Evolutionary conservation across 2,329 filamentous ascomycete genomes (phyloP).

Genomic region (Penicillium fuscoglaucum): DNA sequence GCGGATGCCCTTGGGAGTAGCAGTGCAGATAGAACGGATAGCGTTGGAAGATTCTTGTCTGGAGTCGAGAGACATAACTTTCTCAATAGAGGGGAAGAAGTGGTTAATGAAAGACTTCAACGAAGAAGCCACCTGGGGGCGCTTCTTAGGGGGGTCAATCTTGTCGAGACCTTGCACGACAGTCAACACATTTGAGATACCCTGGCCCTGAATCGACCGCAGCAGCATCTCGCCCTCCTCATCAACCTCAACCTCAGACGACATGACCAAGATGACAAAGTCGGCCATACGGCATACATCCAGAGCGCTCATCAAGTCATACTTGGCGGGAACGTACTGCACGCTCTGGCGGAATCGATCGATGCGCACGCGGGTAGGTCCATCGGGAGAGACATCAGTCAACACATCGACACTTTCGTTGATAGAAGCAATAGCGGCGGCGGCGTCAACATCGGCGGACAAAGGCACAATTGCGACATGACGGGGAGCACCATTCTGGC

Average conservation of each 20-base stretch:
- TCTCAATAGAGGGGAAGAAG: constrained; percentile 90
- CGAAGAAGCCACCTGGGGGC: constrained; percentile 73
- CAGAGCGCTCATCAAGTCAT: constrained; percentile 73
- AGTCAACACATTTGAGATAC: constrained; percentile 87
- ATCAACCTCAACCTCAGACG: constrained; percentile 74
- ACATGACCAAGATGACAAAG: constrained; percentile 84
- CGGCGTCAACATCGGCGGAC: constrained; percentile 68
- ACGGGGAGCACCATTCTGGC: constrained; percentile 80
- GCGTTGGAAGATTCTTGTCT: constrained; percentile 89
- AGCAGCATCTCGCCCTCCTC: constrained; percentile 80
- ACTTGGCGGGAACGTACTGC: constrained; percentile 74
- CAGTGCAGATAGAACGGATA: constrained; percentile 86
- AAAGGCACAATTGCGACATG: constrained; percentile 87
- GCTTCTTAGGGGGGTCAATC: constrained; percentile 76
- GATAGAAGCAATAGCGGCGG: constrained; percentile 66
- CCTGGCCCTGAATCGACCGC: constrained; percentile 86
- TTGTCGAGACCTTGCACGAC: constrained; percentile 77
- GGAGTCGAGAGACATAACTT: constrained; percentile 83
- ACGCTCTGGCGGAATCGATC: constrained; percentile 95
- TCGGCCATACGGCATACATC: constrained; percentile 88
- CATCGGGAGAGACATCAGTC: constrained; percentile 59
- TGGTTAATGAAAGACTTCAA: constrained; percentile 91
- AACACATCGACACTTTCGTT: constrained; percentile 80
- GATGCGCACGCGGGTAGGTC: constrained; percentile 65
- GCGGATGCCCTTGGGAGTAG: constrained; percentile 86